Percentiles rank a stretch among this genome's conserved stretches.
Conservation (phyloP, 176 grass and related monocot genomes). For the maize (Zea mays) region Zm-B73-REFERENCE-NAM-5.0 NC_050097.1:74562001-74562500, state of each 20-base stretch:
- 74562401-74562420: constrained; percentile 54
- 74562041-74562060: constrained; percentile 73
- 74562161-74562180: neutral
- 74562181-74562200: too few relatives aligned
- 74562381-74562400: constrained; percentile 66
- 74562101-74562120: constrained; percentile 51
- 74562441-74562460: constrained; percentile 75
- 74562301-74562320: neutral
- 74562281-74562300: constrained; percentile 81
- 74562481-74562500: constrained; percentile 80
- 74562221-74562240: constrained; percentile 54
- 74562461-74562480: constrained; percentile 78
- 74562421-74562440: constrained; percentile 75
- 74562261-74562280: constrained; percentile 62
- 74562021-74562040: constrained; percentile 72
- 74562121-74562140: constrained; percentile 69
- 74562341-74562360: neutral
- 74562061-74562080: constrained; percentile 80
- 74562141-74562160: constrained; percentile 34
- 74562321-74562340: neutral
- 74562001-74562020: constrained; percentile 65
- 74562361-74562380: neutral
- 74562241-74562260: constrained; percentile 33
- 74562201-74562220: neutral
- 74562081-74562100: constrained; percentile 65